Evolutionary conservation across 352 stramenopile genomes (phyloP), one percentile per base, ranked within the genome.

Genomic region (Phytophthora pisi): DNA sequence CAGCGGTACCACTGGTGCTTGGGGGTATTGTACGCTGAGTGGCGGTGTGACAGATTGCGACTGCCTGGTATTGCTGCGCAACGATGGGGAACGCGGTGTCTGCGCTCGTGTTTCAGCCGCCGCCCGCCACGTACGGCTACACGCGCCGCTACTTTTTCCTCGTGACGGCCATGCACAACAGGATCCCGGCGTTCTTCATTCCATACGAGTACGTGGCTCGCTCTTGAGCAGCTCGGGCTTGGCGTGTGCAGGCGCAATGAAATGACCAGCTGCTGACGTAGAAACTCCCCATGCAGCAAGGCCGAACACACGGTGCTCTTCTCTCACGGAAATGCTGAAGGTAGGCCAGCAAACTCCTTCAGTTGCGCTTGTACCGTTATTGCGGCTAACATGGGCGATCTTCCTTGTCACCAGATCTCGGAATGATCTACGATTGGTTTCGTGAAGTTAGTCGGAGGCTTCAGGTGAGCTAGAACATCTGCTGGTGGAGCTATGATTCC

Each of bases 381-480:
- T 42, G 36, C 13, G 16, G 36, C 11, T 42, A 42, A 42, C 36
- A 16, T n/a, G 15, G 42, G 2, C 42, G 42, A 49, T 49, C 9
- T 24, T 26, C 13, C 20, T 23, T 23, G 11, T 4, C 36, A 42
- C 15, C 51, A 95, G 96, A 99, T 70, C 68, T 99, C n/a, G 95
- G 94, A 5, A 98, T 98, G 90, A 98, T 98, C 47, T 98, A 98
- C 71, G 92, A 98, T 68, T 99, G 96, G 96, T 98, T 99, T 75
- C 90, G 92, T 50, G 93, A 98, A 81, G 75, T 99, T 36, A 81
- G 89, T 38, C 79, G 89, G 15, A 80, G 84, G 28, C 65, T 96
- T 52, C 69, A 91, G 67, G 86, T 94, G 58, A 55, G 68, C n/a
- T 20, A 20, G 20, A 0, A 20, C 20, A 20, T 20, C 20, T 20